Base-by-base conservation (phyloP, 2,329 filamentous ascomycete species). In the Aspergillus piperis region DNA sequence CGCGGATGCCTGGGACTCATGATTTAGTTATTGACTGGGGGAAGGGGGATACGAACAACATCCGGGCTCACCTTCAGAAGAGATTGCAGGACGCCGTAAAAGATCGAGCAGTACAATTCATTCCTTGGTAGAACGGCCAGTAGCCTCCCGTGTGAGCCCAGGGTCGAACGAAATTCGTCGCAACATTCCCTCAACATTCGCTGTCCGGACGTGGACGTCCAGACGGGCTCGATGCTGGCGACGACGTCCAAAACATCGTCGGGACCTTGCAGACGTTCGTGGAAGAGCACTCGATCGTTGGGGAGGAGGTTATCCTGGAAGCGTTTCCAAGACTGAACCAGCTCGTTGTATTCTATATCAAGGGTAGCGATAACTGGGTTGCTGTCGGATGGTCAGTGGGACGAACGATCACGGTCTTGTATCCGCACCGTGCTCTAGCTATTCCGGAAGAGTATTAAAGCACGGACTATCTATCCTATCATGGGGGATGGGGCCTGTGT, bases 311-410 rank as follows among this genome's bases (percentile, higher is more conserved):
- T 62, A 21, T 71, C 68, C 47, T 71, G 70, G 50, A 77, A 75
- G 10, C 65, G 59, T 59, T 73, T 74, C 74, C 75, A 77, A 5
- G 74, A 70, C 54, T 71, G 70, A 30, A 67, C 67, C 19, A 77
- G 66, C 64, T 77, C 74, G 61, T 74, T 75, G 52, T 71, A 72
- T 68, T 77, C 75, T 57, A 76, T 66, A 60, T 77, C 75, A 48
- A 77, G 73, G 57, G 67, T 69, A 5, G 68, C 70, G 62, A 73
- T 71, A 15, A 67, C 63, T n/a, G 70, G 66, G 30, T 69, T 64
- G 17, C 73, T 76, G n/a, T 8, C 52, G 47, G 25, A 19, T 6
- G 27, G 47, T 50, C 47, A 50, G 47, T 30, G 32, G 32, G 32
- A 36, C 32, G 30, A 32, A 13, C 30, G 32, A 36, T 36, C 32